Conservation (phyloP, 495 filamentous ascomycete species). For the Pyronema omphalodes region DNA sequence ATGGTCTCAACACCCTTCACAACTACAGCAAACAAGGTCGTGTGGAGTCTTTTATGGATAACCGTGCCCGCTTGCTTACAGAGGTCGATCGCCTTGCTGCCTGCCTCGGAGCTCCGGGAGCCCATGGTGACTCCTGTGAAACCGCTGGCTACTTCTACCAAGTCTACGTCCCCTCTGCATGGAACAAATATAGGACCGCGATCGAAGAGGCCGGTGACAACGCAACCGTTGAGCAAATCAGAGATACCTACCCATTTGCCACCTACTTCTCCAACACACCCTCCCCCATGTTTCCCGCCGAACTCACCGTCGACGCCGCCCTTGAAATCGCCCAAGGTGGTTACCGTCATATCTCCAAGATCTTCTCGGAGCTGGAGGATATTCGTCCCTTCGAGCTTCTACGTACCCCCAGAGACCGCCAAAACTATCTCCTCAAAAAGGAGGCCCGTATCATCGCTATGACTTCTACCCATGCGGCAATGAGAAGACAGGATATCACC, state of each 20-base stretch:
- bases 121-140: conserved; percentile 87
- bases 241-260: conserved; percentile 75
- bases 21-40: conserved; percentile 90
- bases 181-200: conserved; percentile 47
- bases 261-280: conserved; percentile 76
- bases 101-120: conserved; percentile 68
- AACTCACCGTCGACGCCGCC: conserved; percentile 42
- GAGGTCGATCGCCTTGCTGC: conserved; percentile 78
- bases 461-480: conserved; percentile 97
- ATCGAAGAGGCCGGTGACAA: conserved; percentile 30
- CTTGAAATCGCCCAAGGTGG: conserved; percentile 71
- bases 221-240: conserved; percentile 39
- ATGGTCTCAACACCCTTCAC: conserved; percentile 69
- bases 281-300: conserved; percentile 57
- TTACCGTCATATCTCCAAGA: conserved; percentile 74
- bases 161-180: conserved; percentile 75
- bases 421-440: conserved; percentile 86
- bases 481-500: conserved; percentile 80
- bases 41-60: conserved; percentile 90
- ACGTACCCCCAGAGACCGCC: conserved; percentile 67
- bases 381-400: conserved; percentile 92
- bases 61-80: conserved; percentile 53
- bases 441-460: conserved; percentile 94
- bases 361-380: conserved; percentile 85
- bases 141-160: conserved; percentile 91